phyloP scores from a whole-genome alignment of 345 rosid species.

The Bruguiera parviflora region DNA sequence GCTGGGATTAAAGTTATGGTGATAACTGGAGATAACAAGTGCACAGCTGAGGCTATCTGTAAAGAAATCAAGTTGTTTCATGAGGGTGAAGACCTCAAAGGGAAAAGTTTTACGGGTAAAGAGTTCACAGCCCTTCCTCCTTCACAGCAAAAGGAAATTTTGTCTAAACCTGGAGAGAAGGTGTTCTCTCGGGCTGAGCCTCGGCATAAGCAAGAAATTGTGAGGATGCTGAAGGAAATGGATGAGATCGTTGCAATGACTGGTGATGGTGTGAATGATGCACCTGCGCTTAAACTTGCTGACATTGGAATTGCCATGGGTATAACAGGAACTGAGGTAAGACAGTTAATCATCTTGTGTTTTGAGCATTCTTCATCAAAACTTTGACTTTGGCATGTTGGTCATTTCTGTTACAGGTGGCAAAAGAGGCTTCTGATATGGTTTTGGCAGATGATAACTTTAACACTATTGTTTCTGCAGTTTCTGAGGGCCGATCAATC shows the following conservation, averaged over 20 bases:
- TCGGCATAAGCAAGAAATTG: conserved; percentile 86
- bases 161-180: conserved; percentile 71
- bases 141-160: conserved; percentile 42
- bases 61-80: conserved; percentile 62
- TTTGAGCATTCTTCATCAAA: background rate
- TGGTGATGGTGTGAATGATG: conserved; percentile 97
- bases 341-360: background rate
- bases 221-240: conserved; percentile 81
- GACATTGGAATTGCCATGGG: conserved; percentile 98
- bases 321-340: conserved; percentile 95
- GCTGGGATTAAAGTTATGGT: conserved; percentile 91
- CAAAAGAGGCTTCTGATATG: conserved; percentile 98
- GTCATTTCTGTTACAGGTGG: conserved; percentile 50
- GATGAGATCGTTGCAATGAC: conserved; percentile 96
- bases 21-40: conserved; percentile 94
- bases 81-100: conserved; percentile 50
- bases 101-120: conserved; percentile 67
- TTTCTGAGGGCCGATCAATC: conserved; percentile 90
- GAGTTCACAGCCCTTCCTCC: conserved; percentile 67
- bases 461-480: conserved; percentile 75
- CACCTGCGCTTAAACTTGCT: conserved; percentile 92
- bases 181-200: conserved; percentile 95
- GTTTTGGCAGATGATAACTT: conserved; percentile 92
- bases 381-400: background rate
- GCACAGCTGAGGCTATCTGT: conserved; percentile 92